Base-by-base conservation (phyloP, 495 filamentous ascomycete genomes). In the Ramalina intermedia region DNA sequence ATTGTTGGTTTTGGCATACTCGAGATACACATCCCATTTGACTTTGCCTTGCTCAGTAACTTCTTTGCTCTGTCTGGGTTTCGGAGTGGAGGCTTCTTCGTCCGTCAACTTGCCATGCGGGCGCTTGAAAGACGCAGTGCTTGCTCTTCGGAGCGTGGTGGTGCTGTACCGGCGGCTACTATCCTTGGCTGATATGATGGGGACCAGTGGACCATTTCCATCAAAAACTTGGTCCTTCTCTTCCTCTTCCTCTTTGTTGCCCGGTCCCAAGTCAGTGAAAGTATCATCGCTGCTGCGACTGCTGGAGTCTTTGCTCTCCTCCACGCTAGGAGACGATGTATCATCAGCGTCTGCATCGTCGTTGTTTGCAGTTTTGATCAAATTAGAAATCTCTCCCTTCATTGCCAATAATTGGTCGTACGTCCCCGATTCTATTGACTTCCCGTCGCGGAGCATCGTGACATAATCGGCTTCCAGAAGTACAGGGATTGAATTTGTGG, bases 1-100 rank as follows among this genome's bases (percentile, higher is more conserved):
- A 59, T 96, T 96, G 69, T 85, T 94, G 16, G 86, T 85, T 65
- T 90, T 95, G 33, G 89, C 89, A 58, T 96, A 96, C 64, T 90
- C 86, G 29, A 63, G 65, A 51, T 93, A 93, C 2, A 93, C 85
- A 56, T 79, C 75, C 87, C 93, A 96, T 63, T 94, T 96, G 49
- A 99, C 93, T 61, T 96, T 94, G 41, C 93, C 93, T 62, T 96
- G 87, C 61, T 96, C 85, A 0, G 76, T 76, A 46, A 79, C 78
- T 63, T 99, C 93, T 61, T 93, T 88, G 14, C 73, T 78, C 63
- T 94, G 87, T 56, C 79, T 85, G 49, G 81, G 85, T 69, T 84
- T 94, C 51, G 76, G 59, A 11, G 63, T 65, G 13, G 70, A 66
- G 37, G 79, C 83, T 57, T 94, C 91, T 59, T 95, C 85, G 61